Conservation (phyloP, 2,329 filamentous ascomycete genomes). For the Aspergillus pseudotamarii region DNA sequence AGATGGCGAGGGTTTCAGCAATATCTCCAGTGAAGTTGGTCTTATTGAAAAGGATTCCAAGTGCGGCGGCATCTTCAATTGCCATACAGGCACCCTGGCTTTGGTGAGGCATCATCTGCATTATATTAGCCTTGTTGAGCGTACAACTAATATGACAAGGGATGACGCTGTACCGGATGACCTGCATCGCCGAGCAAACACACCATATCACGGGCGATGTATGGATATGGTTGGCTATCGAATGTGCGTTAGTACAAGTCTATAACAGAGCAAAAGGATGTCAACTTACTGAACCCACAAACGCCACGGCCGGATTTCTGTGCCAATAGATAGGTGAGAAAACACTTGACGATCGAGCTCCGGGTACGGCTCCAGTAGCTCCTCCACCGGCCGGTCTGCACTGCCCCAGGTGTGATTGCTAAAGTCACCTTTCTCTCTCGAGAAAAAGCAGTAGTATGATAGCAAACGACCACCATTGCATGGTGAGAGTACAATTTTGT, state of each 20-base stretch:
- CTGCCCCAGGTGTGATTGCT: slow-evolving; percentile 62
- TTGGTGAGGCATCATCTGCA: slow-evolving; percentile 69
- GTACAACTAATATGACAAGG: background rate
- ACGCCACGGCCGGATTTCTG: slow-evolving; percentile 67
- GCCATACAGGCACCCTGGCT: slow-evolving; percentile 71
- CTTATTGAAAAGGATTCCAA: slow-evolving; percentile 63
- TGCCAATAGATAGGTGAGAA: slow-evolving; percentile 60
- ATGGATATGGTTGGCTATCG: slow-evolving; percentile 57
- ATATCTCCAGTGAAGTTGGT: slow-evolving; percentile 54
- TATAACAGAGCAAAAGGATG: background rate
- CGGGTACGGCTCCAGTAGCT: slow-evolving; percentile 63
- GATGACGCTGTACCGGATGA: slow-evolving; percentile 55
- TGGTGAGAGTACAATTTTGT: slow-evolving; percentile 72
- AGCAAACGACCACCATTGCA: slow-evolving; percentile 67
- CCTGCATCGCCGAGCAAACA: slow-evolving; percentile 68
- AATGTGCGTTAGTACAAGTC: background rate
- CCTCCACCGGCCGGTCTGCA: slow-evolving; percentile 56
- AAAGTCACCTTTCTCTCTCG: slow-evolving; percentile 62
- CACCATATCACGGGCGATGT: slow-evolving; percentile 54
- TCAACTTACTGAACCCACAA: slow-evolving; percentile 59
- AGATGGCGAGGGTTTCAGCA: slow-evolving; percentile 51
- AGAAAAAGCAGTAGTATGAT: slow-evolving; percentile 73
- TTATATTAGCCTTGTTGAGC: background rate
- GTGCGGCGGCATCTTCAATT: slow-evolving; percentile 66
- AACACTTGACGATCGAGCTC: slow-evolving; percentile 62